Base-by-base conservation (phyloP, 2,329 filamentous ascomycete genomes). In the Fusarium veterinarium region DNA sequence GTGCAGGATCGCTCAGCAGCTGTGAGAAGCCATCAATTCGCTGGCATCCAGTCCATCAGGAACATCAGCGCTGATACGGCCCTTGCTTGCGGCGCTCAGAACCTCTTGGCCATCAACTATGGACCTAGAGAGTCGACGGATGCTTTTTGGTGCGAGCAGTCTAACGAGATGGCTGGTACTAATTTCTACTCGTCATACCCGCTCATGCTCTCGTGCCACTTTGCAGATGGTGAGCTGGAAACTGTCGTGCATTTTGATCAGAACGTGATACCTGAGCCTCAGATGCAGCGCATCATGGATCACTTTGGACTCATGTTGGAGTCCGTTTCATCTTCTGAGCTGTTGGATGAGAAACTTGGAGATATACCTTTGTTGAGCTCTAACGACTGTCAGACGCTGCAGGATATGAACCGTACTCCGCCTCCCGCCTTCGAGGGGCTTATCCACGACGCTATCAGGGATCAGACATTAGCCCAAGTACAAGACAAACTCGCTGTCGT, bases 101-200 rank as follows among this genome's bases (percentile, higher is more conserved):
- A 76, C 19, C 67, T 76, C n/a, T 4, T 76, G 58, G 64, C 74
- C 3, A 76, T 76, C 11, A 76, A 76, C 48, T 61, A 75, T 2
- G 73, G 64, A 7, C 6, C 59, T 1, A 53, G 69, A 20, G 20
- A 61, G 3, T 64, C 53, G 5, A 33, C 19, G 1, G 71, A 74
- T 57, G 0, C 46, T 0, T 76, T 76, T 19, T 76, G 74, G 74
- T 40, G 63, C 3, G 70, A 76, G 37, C 52, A 75, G 23, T 66
- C 63, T 0, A 72, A 71, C 6, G 72, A 75, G 55, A 76, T 76
- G 74, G 75, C 62, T 3, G 75, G 74, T 6, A 76, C 74, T 1
- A 76, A 76, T 30, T 76, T 76, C 28, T 76, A 76, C 8, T 75
- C 75, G 1, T 76, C 75, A 1, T 76, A 76, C 23, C 70, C 75